Evolutionary conservation across 169 alveolate genomes (phyloP).

Genomic region (Amoebophrya sp.): DNA sequence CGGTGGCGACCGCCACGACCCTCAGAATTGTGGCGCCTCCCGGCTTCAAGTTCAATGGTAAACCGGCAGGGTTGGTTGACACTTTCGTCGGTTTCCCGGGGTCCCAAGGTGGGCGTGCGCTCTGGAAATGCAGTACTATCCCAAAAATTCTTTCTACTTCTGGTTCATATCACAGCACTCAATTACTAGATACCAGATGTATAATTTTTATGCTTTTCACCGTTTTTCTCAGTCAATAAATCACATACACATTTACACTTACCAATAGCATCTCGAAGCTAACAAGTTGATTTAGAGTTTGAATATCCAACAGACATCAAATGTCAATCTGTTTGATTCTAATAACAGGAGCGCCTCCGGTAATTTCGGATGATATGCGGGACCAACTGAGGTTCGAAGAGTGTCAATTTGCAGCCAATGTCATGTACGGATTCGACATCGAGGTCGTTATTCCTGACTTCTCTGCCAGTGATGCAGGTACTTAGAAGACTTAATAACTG

Average conservation of each 20-base stretch:
- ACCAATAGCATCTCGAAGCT: too few relatives aligned
- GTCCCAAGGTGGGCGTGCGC: not conserved
- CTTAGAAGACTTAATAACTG: too few relatives aligned
- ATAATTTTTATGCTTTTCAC: too few relatives aligned
- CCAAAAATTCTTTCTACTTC: too few relatives aligned
- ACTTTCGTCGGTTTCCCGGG: constrained; percentile 21
- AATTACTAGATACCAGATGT: too few relatives aligned
- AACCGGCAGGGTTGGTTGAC: not conserved
- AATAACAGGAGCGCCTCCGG: not conserved
- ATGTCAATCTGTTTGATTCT: too few relatives aligned
- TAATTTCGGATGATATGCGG: not conserved
- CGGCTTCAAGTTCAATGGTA: constrained; percentile 17
- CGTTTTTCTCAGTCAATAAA: too few relatives aligned
- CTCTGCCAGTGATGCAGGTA: not conserved
- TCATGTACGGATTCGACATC: not conserved
- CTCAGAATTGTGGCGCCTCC: not conserved
- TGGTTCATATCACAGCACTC: too few relatives aligned
- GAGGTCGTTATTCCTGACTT: not conserved
- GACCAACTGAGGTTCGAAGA: not conserved
- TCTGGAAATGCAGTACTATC: constrained; percentile 10
- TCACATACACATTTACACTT: too few relatives aligned
- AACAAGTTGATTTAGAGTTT: too few relatives aligned
- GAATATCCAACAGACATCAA: too few relatives aligned
- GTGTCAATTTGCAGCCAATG: not conserved
- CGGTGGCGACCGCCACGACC: not conserved